Evolutionary conservation across 1,139 yeast species (phyloP), one percentile per base, ranked within the genome.

Genomic region (Candida sp.): DNA sequence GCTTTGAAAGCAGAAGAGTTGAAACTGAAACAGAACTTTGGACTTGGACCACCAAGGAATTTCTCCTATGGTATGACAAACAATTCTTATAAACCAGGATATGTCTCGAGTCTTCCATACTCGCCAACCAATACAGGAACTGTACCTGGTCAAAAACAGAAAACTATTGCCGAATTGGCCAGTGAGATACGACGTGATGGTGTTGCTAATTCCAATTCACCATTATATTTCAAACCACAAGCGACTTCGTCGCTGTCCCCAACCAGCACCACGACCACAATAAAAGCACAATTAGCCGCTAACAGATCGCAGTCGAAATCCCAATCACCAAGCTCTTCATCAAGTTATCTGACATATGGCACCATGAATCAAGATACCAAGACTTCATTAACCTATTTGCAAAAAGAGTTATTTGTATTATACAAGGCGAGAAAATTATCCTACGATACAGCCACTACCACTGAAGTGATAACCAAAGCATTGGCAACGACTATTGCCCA

Each of bases 401-500:
- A 86, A 60, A 84, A 84, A 49, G 93, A 86, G 57, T 65, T 86
- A 34, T 81, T 84, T 50, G 73, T 79, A 4, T 66, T 86, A 40
- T 85, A 89, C 37, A 84, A 83, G 56, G 85, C 86, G 43, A 70
- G 90, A 48, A 83, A 81, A 49, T 75, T 85, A 51, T 60, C 75
- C 1, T 80, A 82, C 49, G 84, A 83, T 49, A 84, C 86, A 39
- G 85, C 82, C 29, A 81, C 87, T 1, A 85, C 89, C 35, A 85
- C 93, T 0, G 87, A 82, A 47, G 81, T 89, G 45, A 74, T 90
- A 53, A 89, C 97, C n/a, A 90, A 87, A 55, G 97, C 97, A 0
- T 73, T 90, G 53, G 96, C 97, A 3, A 87, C 91, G 66, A 91
- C 97, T 0, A 89, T 90, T 49, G 91, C 96, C 2, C 97, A 86